phyloP scores from a whole-genome alignment of 768 basidiomycete species.

The Lyophyllum shimeji region DNA sequence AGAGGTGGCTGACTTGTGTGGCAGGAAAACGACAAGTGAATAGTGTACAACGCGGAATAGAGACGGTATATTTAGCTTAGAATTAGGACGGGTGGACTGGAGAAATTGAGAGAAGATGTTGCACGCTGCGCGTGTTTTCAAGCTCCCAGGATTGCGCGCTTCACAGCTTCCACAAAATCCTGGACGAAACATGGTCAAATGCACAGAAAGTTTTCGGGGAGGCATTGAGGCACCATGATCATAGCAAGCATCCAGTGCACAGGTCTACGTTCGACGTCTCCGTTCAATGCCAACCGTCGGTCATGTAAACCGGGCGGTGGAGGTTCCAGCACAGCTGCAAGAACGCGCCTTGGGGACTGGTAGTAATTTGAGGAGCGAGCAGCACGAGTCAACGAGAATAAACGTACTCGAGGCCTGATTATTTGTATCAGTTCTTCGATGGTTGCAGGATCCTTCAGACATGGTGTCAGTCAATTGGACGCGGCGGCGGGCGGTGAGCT shows the following conservation, averaged over 20 bases:
- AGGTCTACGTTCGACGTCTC: not conserved
- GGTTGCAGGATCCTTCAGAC: not conserved
- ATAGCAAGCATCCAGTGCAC: not conserved
- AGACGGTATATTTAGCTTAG: not conserved
- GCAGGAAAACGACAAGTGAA: not conserved
- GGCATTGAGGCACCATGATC: not conserved
- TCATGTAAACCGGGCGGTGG: not conserved
- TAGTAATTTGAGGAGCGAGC: not conserved
- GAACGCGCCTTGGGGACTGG: conserved; percentile 2
- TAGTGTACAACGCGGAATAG: not conserved
- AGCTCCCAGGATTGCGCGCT: not conserved
- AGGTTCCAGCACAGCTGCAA: conserved; percentile 4
- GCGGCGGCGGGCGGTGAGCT: not conserved
- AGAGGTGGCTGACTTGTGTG: not conserved
- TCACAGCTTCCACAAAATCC: not conserved
- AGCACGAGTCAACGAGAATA: not conserved
- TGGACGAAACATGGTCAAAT: not conserved
- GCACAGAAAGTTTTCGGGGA: not conserved
- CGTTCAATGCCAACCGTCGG: not conserved
- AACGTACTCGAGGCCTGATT: not conserved
- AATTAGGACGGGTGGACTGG: not conserved
- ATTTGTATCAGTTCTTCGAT: conserved; percentile 4
- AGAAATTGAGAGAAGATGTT: not conserved
- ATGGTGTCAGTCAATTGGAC: not conserved
- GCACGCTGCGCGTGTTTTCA: not conserved